Evolutionary conservation across 1,139 yeast genomes (phyloP), one percentile per base, ranked within the genome.

Genomic region (Entelexis sorbosivorans): DNA sequence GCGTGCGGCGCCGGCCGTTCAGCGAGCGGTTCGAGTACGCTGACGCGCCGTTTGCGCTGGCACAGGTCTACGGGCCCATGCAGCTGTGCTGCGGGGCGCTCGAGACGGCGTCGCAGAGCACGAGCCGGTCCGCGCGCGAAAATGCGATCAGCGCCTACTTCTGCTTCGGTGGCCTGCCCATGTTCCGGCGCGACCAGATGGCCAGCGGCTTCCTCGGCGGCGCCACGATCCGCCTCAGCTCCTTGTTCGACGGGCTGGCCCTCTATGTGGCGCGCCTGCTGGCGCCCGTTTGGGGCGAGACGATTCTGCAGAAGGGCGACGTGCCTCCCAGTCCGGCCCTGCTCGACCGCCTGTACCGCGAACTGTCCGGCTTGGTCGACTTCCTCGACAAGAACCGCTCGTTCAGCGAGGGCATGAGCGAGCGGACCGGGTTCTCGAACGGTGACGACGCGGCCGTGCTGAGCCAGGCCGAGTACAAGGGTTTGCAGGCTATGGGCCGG

Each of bases 221-320:
- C 19, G 39, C 55, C 7, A 81, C 82, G 62, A 95, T 91, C 10
- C 78, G 86, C 34, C 73, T 91, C 57, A 85, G 96, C 68, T 95
- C 95, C 59, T 73, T 96, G 58, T 88, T 89, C 61, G 91, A 87
- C 65, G 97, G 96, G 48, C 77, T 88, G n/a, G 81, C 93, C 19
- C 74, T 88, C 43, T 76, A 89, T 54, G 69, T 88, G 35, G 76
- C 95, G 0, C 77, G 98, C 61, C 68, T 88, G 20, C 77, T 91
- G 59, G 75, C 93, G 57, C 81, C 81, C 33, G 71, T 79, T 50
- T 93, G 99, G 99, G 75, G 26, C 38, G 35, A 75, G 51, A 71
- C 70, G 33, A 79, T 79, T 50, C 84, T 88, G 2, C 86, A 89
- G 61, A 71, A 72, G 10, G 61, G 60, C 35, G 62, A 64, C 39